Conservation (phyloP, 2,329 filamentous ascomycete species). For the Pseudocercospora fijiensis region DNA sequence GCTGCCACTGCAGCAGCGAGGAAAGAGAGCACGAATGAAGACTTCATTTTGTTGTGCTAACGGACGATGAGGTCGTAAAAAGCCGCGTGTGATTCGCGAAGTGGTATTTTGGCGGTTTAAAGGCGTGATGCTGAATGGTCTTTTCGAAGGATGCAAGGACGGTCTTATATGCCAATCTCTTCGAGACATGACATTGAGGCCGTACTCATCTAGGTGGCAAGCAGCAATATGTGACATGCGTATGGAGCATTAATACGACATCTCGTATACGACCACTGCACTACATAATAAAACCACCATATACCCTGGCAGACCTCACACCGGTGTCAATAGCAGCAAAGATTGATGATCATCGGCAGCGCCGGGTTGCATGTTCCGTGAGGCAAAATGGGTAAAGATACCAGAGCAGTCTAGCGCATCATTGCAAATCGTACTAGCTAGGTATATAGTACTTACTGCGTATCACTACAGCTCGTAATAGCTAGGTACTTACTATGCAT, state of each 20-base stretch:
- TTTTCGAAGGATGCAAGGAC: background rate
- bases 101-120: background rate
- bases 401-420: background rate
- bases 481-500: too few relatives aligned
- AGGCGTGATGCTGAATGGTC: background rate
- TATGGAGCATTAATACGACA: background rate
- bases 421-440: too few relatives aligned
- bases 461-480: too few relatives aligned
- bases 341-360: background rate
- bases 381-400: background rate
- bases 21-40: constrained; percentile 19
- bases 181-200: background rate
- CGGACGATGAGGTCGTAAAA: background rate
- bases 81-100: background rate
- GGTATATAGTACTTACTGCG: too few relatives aligned
- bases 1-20: constrained; percentile 26
- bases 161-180: background rate
- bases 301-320: background rate
- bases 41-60: constrained; percentile 30
- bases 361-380: background rate
- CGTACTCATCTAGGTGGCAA: background rate
- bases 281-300: background rate
- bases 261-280: background rate
- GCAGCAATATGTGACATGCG: background rate
- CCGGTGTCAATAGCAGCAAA: background rate